phyloP scores from a whole-genome alignment of 106 monocot species.

The Phalaenopsis aphrodite region DNA sequence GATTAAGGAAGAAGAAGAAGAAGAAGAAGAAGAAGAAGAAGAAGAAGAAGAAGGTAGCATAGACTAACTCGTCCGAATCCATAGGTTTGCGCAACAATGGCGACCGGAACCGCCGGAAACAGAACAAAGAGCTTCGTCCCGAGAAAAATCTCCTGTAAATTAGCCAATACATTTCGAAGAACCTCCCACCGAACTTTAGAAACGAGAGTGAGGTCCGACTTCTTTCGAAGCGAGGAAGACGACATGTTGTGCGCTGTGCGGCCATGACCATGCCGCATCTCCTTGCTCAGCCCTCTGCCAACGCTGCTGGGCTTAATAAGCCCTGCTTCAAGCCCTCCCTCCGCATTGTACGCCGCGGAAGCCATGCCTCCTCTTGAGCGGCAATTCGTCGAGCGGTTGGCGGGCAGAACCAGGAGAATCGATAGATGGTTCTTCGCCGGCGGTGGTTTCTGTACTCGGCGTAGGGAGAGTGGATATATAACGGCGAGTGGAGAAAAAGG shows the following conservation, averaged over 20 bases:
- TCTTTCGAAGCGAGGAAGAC: constrained; percentile 53
- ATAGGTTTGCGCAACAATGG: constrained; percentile 42
- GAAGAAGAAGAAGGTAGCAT: background rate
- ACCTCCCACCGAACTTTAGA: constrained; percentile 38
- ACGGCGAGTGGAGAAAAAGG: background rate
- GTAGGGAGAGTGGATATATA: background rate
- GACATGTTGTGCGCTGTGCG: constrained; percentile 72
- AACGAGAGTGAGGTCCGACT: constrained; percentile 37
- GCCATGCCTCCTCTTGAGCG: constrained; percentile 3
- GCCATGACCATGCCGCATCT: constrained; percentile 25
- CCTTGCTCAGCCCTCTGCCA: constrained; percentile 12
- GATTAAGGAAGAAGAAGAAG: background rate
- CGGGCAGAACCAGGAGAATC: background rate
- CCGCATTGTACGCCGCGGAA: background rate
- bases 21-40: background rate
- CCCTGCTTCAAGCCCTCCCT: background rate
- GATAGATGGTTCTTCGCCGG: background rate
- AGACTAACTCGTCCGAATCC: constrained; percentile 37
- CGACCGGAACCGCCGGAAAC: constrained; percentile 67
- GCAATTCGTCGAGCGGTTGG: constrained; percentile 1
- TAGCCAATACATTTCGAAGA: constrained; percentile 45
- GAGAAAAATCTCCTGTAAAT: constrained; percentile 80
- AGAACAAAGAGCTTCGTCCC: constrained; percentile 86
- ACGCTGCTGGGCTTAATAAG: constrained; percentile 2
- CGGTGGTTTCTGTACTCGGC: background rate